Conservation (phyloP, 192 early-diverging fungal species). For the Mortierella alpina region DNA sequence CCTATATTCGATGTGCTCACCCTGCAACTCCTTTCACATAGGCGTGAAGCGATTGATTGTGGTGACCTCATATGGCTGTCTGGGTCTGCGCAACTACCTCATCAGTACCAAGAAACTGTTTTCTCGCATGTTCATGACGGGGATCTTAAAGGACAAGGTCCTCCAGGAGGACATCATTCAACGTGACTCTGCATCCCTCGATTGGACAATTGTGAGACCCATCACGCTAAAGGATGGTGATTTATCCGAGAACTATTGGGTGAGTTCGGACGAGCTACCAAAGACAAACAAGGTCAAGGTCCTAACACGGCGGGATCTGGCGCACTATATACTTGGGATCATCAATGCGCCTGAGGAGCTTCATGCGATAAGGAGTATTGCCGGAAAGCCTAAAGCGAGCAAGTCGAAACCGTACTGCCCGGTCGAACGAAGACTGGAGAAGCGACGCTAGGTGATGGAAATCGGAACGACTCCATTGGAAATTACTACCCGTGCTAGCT, state of each 20-base stretch:
- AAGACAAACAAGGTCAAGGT: slow-evolving; percentile 34
- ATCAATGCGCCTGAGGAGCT: slow-evolving; percentile 18
- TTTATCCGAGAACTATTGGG: slow-evolving; percentile 29
- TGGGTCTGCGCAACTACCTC: slow-evolving; percentile 44
- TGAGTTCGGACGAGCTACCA: slow-evolving; percentile 34
- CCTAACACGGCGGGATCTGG: slow-evolving; percentile 45
- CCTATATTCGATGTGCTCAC: too few species aligned
- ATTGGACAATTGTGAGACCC: slow-evolving; percentile 57
- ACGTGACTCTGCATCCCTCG: slow-evolving; percentile 31
- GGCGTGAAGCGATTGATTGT: slow-evolving; percentile 45
- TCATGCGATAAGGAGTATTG: slow-evolving; percentile 40
- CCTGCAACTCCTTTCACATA: not conserved
- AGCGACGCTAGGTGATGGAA: not conserved
- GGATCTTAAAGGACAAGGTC: slow-evolving; percentile 53
- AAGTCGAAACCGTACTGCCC: slow-evolving; percentile 23
- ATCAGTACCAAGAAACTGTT: slow-evolving; percentile 42
- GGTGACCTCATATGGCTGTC: slow-evolving; percentile 44
- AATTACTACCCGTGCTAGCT: too few species aligned
- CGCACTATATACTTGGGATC: slow-evolving; percentile 42
- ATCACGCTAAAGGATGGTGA: slow-evolving; percentile 51
- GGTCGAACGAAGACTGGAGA: slow-evolving; percentile 16
- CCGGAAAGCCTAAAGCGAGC: slow-evolving; percentile 30
- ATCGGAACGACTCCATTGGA: too few species aligned
- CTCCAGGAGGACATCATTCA: slow-evolving; percentile 52
- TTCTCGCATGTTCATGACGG: slow-evolving; percentile 49